Evolutionary conservation across 805 yeast species (phyloP).

Genomic region (Candida railenensis): DNA sequence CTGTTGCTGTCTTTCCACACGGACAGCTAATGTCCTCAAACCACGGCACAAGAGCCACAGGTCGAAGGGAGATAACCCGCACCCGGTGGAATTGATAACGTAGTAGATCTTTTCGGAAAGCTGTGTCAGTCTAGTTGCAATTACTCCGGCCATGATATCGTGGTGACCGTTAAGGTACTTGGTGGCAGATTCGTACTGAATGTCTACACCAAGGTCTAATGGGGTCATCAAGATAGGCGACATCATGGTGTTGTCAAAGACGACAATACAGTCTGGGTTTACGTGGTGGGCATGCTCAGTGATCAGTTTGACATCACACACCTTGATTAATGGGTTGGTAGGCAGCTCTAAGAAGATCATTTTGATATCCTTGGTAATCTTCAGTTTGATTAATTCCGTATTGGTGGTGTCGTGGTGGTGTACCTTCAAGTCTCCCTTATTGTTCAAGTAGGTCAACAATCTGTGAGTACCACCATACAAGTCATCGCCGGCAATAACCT

Average conservation of each 20-base stretch:
- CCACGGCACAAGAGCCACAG: constrained; percentile 89
- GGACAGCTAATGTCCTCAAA: constrained; percentile 78
- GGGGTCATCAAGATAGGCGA: constrained; percentile 86
- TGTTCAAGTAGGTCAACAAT: constrained; percentile 67
- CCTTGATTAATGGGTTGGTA: constrained; percentile 89
- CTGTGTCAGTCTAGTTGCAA: constrained; percentile 64
- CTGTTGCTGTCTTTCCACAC: constrained; percentile 84
- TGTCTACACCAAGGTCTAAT: constrained; percentile 81
- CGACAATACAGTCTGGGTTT: constrained; percentile 69
- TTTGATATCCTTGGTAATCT: constrained; percentile 57
- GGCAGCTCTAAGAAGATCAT: constrained; percentile 89
- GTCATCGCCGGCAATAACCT: constrained; percentile 92
- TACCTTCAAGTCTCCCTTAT: constrained; percentile 63
- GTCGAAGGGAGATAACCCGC: constrained; percentile 91
- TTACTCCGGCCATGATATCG: constrained; percentile 93
- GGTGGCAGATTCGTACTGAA: constrained; percentile 92
- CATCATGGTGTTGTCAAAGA: constrained; percentile 97
- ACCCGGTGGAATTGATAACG: constrained; percentile 86
- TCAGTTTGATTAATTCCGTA: constrained; percentile 55
- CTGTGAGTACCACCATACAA: constrained; percentile 93
- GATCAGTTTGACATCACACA: constrained; percentile 73
- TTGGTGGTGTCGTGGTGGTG: constrained; percentile 82
- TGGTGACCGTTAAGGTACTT: constrained; percentile 93
- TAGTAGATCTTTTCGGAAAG: constrained; percentile 70
- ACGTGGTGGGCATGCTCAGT: constrained; percentile 63